These are phyloP conservation scores for Thermoascus crustaceus DNA, from an alignment of 2,329 filamentous ascomycete genomes.

Conservation along the genomic window DNA sequence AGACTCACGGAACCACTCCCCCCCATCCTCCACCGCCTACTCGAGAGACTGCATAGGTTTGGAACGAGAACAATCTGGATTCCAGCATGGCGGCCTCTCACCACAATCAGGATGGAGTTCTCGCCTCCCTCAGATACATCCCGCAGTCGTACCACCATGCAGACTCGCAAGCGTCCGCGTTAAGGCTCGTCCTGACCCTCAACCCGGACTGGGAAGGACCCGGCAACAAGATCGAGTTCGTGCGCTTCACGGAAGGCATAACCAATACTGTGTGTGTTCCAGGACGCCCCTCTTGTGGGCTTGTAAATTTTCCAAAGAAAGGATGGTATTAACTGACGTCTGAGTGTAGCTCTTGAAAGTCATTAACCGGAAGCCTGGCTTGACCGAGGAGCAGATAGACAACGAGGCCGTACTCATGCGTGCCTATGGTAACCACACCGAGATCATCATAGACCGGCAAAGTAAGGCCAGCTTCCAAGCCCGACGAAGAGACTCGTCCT, in stretches of 20 bases:
- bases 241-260: constrained; percentile 94
- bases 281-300: no score
- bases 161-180: constrained; percentile 70
- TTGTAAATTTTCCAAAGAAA: no score
- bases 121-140: constrained; percentile 45
- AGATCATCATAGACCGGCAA: constrained; percentile 91
- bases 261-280: constrained; percentile 70
- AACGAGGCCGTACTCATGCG: constrained; percentile 78
- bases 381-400: constrained; percentile 70
- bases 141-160: constrained; percentile 69
- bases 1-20: no score
- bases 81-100: background rate
- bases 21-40: no score
- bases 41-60: no score
- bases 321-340: constrained; percentile 13
- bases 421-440: constrained; percentile 90
- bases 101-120: constrained; percentile 7
- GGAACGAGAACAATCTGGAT: no score
- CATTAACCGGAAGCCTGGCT: constrained; percentile 48
- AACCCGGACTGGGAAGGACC: constrained; percentile 73
- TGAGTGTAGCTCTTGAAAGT: constrained; percentile 43
- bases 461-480: constrained; percentile 47
- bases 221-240: constrained; percentile 69
- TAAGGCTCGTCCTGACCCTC: constrained; percentile 68
- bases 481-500: no score